Percentiles rank a stretch among this genome's conserved stretches.
Evolutionary conservation across 2,329 filamentous ascomycete genomes (phyloP).

Genomic region (Cercospora sp.): DNA sequence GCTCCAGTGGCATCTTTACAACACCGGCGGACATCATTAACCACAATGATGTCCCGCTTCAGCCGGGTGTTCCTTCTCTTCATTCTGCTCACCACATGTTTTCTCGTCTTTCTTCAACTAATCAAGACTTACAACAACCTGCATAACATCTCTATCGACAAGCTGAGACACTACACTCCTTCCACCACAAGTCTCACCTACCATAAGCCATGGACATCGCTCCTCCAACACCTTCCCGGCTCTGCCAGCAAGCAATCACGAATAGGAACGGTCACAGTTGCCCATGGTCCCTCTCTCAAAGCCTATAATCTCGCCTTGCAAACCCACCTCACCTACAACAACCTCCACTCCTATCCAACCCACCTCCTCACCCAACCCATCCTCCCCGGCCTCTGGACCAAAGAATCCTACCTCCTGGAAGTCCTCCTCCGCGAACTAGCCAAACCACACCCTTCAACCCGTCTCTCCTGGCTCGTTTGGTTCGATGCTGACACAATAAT

Average conservation of each 20-base stretch:
- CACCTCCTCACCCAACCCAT: conserved; percentile 43
- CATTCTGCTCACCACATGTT: not conserved
- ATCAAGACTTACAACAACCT: not conserved
- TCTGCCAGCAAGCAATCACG: not conserved
- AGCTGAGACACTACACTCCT: not conserved
- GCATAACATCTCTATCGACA: not conserved
- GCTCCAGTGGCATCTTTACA: not conserved
- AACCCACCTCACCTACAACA: conserved; percentile 43
- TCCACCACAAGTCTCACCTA: not conserved
- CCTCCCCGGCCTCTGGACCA: conserved; percentile 47
- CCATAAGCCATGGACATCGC: not conserved
- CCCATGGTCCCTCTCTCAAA: conserved; percentile 27
- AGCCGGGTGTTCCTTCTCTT: not conserved
- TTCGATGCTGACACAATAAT: conserved; percentile 46
- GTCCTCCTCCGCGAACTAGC: conserved; percentile 41
- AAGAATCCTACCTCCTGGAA: conserved; percentile 45
- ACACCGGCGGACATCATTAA: not conserved
- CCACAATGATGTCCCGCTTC: not conserved
- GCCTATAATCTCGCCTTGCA: conserved; percentile 42
- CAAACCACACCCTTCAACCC: conserved; percentile 37
- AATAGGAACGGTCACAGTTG: conserved; percentile 4
- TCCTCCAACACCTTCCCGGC: not conserved
- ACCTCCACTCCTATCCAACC: conserved; percentile 43
- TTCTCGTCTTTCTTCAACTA: not conserved
- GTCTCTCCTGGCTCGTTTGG: conserved; percentile 47